Evolutionary conservation across 2,329 filamentous ascomycete species (phyloP).

Genomic region (Neopestalotiopsis clavispora): DNA sequence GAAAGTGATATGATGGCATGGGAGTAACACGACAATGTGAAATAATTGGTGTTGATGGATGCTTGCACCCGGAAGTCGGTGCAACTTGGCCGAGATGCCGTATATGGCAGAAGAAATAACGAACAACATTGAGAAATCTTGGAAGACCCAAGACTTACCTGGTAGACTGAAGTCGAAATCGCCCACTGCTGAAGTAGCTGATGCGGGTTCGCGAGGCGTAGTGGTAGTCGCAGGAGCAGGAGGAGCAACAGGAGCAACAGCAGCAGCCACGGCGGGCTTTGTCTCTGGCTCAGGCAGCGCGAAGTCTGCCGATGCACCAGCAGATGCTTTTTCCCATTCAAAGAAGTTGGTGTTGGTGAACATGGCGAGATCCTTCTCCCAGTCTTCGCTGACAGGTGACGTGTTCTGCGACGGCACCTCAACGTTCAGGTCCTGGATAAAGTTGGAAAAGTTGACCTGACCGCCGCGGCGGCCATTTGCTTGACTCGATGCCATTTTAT

Average conservation of each 20-base stretch:
- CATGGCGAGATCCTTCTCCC: conserved; percentile 74
- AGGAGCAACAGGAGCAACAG: neutral
- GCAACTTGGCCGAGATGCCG: neutral
- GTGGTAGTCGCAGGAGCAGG: neutral
- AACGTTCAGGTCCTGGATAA: conserved; percentile 84
- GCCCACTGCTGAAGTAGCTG: conserved; percentile 5
- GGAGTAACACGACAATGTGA: neutral
- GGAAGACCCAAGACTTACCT: conserved; percentile 14
- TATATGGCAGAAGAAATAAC: neutral
- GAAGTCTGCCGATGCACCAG: neutral
- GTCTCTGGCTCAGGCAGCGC: conserved; percentile 13
- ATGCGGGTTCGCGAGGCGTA: neutral
- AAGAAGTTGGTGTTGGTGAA: conserved; percentile 86
- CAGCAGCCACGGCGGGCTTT: conserved; percentile 1
- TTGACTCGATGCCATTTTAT: conserved; percentile 3
- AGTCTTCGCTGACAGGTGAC: conserved; percentile 52
- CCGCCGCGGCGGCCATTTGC: conserved; percentile 62
- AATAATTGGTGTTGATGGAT: neutral
- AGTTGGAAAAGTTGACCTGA: conserved; percentile 83
- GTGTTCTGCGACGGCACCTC: conserved; percentile 60
- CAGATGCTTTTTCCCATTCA: conserved; percentile 64
- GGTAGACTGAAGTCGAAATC: conserved; percentile 15
- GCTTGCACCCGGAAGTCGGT: neutral
- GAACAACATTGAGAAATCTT: too few species aligned
- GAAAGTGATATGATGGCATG: neutral